Conservation (phyloP, 2,329 filamentous ascomycete species). For the Epichloe bromicola region DNA sequence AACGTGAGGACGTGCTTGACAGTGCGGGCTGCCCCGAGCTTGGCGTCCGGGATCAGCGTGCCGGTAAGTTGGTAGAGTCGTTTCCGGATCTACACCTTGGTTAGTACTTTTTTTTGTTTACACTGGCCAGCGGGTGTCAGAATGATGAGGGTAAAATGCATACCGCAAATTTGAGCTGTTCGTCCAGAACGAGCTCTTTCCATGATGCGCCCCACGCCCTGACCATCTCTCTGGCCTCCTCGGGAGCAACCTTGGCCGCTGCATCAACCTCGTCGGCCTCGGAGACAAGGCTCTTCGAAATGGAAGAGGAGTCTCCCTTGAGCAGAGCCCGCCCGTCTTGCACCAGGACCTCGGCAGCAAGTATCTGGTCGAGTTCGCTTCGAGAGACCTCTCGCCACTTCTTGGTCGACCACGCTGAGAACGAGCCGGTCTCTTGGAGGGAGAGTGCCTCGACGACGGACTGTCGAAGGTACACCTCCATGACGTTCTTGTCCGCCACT, state of each 20-base stretch:
- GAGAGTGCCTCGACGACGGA: conserved; percentile 40
- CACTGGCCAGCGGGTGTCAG: no score
- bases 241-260: conserved; percentile 15
- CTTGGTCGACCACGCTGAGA: conserved; percentile 19
- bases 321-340: conserved; percentile 28
- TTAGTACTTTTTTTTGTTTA: no score
- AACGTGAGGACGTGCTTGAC: conserved; percentile 41
- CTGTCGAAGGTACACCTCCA: conserved; percentile 36
- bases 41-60: conserved; percentile 57
- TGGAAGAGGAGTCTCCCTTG: conserved; percentile 21
- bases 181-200: conserved; percentile 42
- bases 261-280: conserved; percentile 15
- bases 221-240: conserved; percentile 29
- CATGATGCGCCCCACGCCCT: conserved; percentile 41
- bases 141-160: conserved; percentile 17
- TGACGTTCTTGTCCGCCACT: conserved; percentile 28
- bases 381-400: conserved; percentile 21
- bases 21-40: conserved; percentile 43
- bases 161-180: conserved; percentile 63
- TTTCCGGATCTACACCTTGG: conserved; percentile 53
- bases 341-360: conserved; percentile 26
- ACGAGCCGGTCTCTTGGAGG: conserved; percentile 23
- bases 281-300: conserved; percentile 21
- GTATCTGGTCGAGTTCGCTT: conserved; percentile 21
- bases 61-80: conserved; percentile 73